Evolutionary conservation across 169 alveolate species (phyloP).

Genomic region (Eimeria sp.): DNA sequence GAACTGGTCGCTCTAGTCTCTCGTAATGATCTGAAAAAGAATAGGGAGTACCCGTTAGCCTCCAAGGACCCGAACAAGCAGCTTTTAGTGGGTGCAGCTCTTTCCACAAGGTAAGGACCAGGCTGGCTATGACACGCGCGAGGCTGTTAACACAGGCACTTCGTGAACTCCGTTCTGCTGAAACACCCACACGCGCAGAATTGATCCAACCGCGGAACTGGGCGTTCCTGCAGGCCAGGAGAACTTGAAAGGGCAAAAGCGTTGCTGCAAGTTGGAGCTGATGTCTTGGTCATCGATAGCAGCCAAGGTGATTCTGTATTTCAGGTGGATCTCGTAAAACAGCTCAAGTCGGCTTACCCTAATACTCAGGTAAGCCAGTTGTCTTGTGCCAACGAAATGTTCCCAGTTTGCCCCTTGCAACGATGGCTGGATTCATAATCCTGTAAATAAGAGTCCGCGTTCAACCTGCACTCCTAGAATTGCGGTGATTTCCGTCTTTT

Average conservation of each 20-base stretch:
- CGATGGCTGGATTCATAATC: not conserved
- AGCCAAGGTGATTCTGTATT: slow-evolving; percentile 96
- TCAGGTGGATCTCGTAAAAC: slow-evolving; percentile 93
- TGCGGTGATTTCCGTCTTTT: not conserved
- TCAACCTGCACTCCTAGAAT: not conserved
- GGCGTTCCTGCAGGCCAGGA: slow-evolving; percentile 75
- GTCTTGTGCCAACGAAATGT: not conserved
- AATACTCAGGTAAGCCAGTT: slow-evolving; percentile 84
- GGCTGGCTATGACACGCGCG: not conserved
- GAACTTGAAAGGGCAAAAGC: slow-evolving; percentile 85
- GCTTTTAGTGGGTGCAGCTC: slow-evolving; percentile 94
- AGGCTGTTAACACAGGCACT: not conserved
- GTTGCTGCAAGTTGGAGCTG: slow-evolving; percentile 88
- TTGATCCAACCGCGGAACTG: not conserved
- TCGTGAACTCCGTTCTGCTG: not conserved
- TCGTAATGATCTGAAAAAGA: slow-evolving; percentile 93
- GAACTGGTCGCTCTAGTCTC: slow-evolving; percentile 94
- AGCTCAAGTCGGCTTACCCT: slow-evolving; percentile 92
- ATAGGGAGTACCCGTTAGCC: slow-evolving; percentile 93
- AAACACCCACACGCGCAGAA: slow-evolving; percentile 17
- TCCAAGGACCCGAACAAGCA: slow-evolving; percentile 93
- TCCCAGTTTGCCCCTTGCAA: not conserved
- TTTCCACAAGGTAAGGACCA: slow-evolving; percentile 83
- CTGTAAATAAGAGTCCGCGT: not conserved
- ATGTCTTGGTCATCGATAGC: slow-evolving; percentile 95